These are phyloP conservation scores for Trichoderma erinaceum DNA, from an alignment of 495 filamentous ascomycete genomes.

Conservation along the genomic window DNA sequence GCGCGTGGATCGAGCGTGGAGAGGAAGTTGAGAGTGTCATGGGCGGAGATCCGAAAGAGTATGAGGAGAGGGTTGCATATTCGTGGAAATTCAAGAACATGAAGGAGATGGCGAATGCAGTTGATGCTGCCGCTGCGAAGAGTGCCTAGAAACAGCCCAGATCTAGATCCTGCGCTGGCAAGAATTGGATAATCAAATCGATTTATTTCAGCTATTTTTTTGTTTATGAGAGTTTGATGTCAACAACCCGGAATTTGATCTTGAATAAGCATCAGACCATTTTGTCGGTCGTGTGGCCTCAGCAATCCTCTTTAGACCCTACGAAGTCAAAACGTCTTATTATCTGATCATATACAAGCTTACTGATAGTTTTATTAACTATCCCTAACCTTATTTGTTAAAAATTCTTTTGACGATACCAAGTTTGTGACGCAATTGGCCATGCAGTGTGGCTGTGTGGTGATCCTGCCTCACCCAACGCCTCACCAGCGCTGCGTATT, in stretches of 20 bases:
- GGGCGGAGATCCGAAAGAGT: constrained; percentile 33
- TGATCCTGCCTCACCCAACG: not conserved
- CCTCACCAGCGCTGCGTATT: constrained; percentile 4
- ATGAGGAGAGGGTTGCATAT: constrained; percentile 37
- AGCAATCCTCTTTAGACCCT: too few relatives aligned
- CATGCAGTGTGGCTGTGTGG: not conserved
- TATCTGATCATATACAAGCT: too few relatives aligned
- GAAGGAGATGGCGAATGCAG: constrained; percentile 65
- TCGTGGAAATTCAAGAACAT: constrained; percentile 54
- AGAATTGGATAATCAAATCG: not conserved
- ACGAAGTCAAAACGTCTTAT: not conserved
- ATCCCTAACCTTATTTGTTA: too few relatives aligned
- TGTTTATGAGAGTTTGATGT: not conserved
- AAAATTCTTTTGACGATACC: too few relatives aligned
- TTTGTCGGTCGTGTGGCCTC: too few relatives aligned
- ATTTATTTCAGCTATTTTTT: not conserved
- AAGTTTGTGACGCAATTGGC: not conserved
- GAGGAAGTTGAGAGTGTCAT: constrained; percentile 41
- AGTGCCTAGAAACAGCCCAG: not conserved
- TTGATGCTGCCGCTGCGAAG: constrained; percentile 35
- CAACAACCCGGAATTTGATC: not conserved
- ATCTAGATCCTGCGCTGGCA: not conserved
- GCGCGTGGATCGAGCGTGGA: constrained; percentile 65
- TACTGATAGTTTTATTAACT: too few relatives aligned
- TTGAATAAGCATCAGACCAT: too few relatives aligned